Evolutionary conservation across 345 rosid genomes (phyloP), one percentile per base, ranked within the genome.

Genomic region (Reutealis trisperma): DNA sequence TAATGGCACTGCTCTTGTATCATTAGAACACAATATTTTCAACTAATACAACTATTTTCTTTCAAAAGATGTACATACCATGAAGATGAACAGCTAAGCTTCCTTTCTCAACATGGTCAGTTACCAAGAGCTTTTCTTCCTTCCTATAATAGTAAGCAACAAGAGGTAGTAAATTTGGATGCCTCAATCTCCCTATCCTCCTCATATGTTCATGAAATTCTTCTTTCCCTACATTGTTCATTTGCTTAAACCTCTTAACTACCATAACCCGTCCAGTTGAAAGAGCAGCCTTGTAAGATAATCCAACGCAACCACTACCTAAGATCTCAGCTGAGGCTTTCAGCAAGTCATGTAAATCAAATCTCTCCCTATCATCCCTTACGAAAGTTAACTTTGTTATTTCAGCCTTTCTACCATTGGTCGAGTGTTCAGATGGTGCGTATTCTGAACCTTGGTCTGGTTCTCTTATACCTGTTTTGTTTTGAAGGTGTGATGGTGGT

Each of bases 271-370:
- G 16, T n/a, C 94, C 97, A 0, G 63, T 64, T 0, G 78, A 4
- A 8, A 89, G 85, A 0, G 87, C 83, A 2, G 98, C 90, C 84
- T 89, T 96, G 80, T 96, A 93, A 2, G 98, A 92, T 13, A 90
- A 83, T 1, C 98, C 97, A 51, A 93, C 92, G 85, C 93, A 82
- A 1, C 98, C 99, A 42, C 94, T 93, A 2, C 97, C 97, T 37
- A 96, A 45, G 41, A 96, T 92, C 83, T 96, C 98, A 4, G 98
- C 99, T 0, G 98, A 90, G 14, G 99, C 91, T 75, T 87, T 92
- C 13, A 96, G 72, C 86, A 96, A 71, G 75, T 90, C 98, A 51
- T 82, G 88, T 82, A 96, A 78, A 62, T 96, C 99, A 71, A 96
- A 93, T 79, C 18, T 86, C 75, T 80, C 97, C 74, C 83, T 82